A percentile compares a stretch with the other conserved stretches of the same genome.
These are phyloP conservation scores for Ophiosphaerella korrae DNA, from an alignment of 2,329 filamentous ascomycete genomes.

Conservation along the genomic window DNA sequence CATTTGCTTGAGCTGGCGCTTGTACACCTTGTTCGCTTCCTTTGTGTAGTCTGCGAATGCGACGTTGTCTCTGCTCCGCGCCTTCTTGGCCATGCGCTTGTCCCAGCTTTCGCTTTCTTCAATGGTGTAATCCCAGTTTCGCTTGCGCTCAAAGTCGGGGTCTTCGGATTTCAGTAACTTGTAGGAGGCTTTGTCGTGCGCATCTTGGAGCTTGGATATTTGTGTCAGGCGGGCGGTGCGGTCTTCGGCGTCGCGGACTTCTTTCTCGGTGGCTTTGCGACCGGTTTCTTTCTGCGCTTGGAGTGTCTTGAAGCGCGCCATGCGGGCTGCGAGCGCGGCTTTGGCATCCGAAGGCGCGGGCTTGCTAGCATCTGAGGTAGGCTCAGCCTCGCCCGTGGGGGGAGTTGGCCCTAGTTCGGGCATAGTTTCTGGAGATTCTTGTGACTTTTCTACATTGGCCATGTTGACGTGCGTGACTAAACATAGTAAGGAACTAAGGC, in stretches of 20 bases:
- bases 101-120: conserved; percentile 97
- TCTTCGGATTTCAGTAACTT: conserved; percentile 93
- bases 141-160: conserved; percentile 95
- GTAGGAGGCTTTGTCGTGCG: conserved; percentile 85
- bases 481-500: neutral
- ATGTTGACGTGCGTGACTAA: conserved; percentile 17
- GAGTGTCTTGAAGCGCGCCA: conserved; percentile 83
- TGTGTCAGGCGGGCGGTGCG: conserved; percentile 53
- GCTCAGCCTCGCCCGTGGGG: conserved; percentile 4
- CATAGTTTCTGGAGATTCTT: conserved; percentile 9
- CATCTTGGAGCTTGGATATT: conserved; percentile 78
- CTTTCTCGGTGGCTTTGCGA: conserved; percentile 66
- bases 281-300: conserved; percentile 67
- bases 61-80: conserved; percentile 78
- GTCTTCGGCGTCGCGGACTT: conserved; percentile 45
- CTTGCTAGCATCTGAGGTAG: conserved; percentile 8
- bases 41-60: conserved; percentile 88
- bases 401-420: conserved; percentile 5
- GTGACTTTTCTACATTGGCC: conserved; percentile 22
- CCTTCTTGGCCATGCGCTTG: conserved; percentile 84
- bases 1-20: conserved; percentile 81
- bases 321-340: conserved; percentile 43
- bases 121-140: conserved; percentile 97
- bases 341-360: conserved; percentile 28
- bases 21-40: conserved; percentile 91